These are phyloP conservation scores for Saccharomyces jurei DNA, from an alignment of 805 yeast genomes.

Conservation along the genomic window DNA sequence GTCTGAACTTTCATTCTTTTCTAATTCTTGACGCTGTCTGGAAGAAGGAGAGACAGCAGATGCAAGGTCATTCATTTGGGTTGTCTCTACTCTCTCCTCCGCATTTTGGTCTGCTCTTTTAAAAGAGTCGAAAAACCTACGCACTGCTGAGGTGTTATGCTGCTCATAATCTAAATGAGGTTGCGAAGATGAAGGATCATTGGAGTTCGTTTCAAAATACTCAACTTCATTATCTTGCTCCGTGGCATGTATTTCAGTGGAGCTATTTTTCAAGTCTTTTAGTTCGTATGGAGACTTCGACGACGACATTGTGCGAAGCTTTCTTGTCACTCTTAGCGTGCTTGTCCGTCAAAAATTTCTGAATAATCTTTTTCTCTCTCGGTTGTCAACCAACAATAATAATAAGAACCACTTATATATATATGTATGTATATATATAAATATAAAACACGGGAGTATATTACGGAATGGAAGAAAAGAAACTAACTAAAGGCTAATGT, in stretches of 20 bases:
- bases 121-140: conserved; percentile 15
- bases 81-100: conserved; percentile 22
- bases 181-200: neutral
- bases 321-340: neutral
- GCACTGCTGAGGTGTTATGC: neutral
- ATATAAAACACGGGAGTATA: neutral
- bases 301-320: neutral
- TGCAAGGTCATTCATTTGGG: conserved; percentile 6
- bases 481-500: neutral
- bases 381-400: neutral
- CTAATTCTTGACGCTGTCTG: neutral
- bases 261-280: conserved; percentile 6
- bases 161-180: neutral
- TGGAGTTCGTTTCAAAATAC: conserved; percentile 11
- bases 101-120: conserved; percentile 12
- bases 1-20: neutral
- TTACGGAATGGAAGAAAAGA: neutral
- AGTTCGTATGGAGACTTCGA: conserved; percentile 3
- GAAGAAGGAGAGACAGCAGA: neutral
- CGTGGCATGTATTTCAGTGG: conserved; percentile 8
- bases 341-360: neutral
- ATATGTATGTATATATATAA: too few species aligned
- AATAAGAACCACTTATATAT: neutral
- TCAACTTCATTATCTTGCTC: conserved; percentile 19
- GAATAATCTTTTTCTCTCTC: neutral